phyloP scores from a whole-genome alignment of 2,329 filamentous ascomycete species.

The Aspergillus felis region DNA sequence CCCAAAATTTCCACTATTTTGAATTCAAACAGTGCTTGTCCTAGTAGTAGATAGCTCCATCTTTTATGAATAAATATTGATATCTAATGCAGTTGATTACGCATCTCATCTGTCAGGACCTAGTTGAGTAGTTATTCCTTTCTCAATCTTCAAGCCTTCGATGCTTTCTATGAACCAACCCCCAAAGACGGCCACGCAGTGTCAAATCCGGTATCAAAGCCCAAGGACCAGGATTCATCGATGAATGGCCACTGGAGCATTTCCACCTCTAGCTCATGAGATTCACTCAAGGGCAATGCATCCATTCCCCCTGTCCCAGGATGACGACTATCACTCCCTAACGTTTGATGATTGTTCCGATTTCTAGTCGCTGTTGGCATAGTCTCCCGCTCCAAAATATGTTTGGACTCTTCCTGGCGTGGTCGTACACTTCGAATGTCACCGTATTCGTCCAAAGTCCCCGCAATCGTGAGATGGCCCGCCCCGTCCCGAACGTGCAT shows the following conservation, averaged over 20 bases:
- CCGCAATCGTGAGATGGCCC: slow-evolving; percentile 28
- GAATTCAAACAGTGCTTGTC: too few relatives aligned
- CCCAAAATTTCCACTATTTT: too few relatives aligned
- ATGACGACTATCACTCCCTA: background rate
- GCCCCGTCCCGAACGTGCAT: slow-evolving; percentile 16
- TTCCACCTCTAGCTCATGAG: slow-evolving; percentile 30
- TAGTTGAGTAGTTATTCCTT: too few relatives aligned
- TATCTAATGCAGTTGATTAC: too few relatives aligned
- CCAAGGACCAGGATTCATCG: slow-evolving; percentile 33
- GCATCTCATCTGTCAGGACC: too few relatives aligned
- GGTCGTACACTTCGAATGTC: slow-evolving; percentile 32
- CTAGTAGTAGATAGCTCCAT: too few relatives aligned
- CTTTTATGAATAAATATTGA: too few relatives aligned
- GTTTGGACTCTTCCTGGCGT: slow-evolving; percentile 11
- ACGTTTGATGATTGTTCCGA: background rate
- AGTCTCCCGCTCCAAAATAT: slow-evolving; percentile 9
- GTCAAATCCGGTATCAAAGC: slow-evolving; percentile 31
- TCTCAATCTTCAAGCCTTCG: background rate
- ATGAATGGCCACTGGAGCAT: slow-evolving; percentile 39
- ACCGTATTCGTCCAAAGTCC: slow-evolving; percentile 35
- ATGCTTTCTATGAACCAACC: background rate
- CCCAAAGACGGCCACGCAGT: slow-evolving; percentile 23
- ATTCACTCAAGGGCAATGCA: slow-evolving; percentile 1
- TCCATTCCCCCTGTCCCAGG: background rate
- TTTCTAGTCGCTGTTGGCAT: background rate